phyloP scores from a whole-genome alignment of 192 early-diverging fungal species.

The Backusella psychrophila region DNA sequence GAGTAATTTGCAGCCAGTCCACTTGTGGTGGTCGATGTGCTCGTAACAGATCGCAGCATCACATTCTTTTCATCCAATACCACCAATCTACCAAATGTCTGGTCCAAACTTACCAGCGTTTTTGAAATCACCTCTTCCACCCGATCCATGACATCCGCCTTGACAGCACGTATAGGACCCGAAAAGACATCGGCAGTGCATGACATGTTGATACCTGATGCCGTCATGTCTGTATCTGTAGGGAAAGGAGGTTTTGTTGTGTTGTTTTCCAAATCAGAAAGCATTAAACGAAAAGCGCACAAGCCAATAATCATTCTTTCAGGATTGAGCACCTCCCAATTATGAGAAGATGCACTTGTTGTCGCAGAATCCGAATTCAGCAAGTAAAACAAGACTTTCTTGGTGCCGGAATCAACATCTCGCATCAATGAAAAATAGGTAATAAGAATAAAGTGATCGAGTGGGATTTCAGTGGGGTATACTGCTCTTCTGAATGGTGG shows the following conservation, averaged over 20 bases:
- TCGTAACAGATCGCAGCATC: not conserved
- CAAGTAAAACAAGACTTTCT: slow-evolving; percentile 62
- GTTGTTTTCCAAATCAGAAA: slow-evolving; percentile 69
- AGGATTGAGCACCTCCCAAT: slow-evolving; percentile 52
- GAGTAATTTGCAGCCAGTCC: slow-evolving; percentile 20
- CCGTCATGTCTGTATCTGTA: slow-evolving; percentile 38
- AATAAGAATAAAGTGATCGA: slow-evolving; percentile 70
- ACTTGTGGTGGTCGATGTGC: not conserved
- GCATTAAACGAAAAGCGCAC: slow-evolving; percentile 65
- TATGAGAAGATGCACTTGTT: slow-evolving; percentile 29
- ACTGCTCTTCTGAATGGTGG: slow-evolving; percentile 56
- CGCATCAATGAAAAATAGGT: slow-evolving; percentile 65
- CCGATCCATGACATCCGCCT: slow-evolving; percentile 65
- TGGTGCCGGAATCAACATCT: slow-evolving; percentile 66
- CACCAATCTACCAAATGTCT: slow-evolving; percentile 44
- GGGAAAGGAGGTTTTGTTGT: slow-evolving; percentile 48
- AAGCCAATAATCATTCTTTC: slow-evolving; percentile 79
- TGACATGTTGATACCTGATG: slow-evolving; percentile 23
- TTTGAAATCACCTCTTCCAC: slow-evolving; percentile 64
- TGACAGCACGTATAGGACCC: slow-evolving; percentile 46
- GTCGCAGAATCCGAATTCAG: slow-evolving; percentile 58
- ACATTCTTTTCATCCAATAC: slow-evolving; percentile 53
- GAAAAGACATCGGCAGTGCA: slow-evolving; percentile 37
- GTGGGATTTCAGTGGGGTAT: slow-evolving; percentile 57
- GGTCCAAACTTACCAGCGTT: slow-evolving; percentile 59